Conservation (phyloP, 345 rosid genomes). For the Gossypium thurberi region DNA sequence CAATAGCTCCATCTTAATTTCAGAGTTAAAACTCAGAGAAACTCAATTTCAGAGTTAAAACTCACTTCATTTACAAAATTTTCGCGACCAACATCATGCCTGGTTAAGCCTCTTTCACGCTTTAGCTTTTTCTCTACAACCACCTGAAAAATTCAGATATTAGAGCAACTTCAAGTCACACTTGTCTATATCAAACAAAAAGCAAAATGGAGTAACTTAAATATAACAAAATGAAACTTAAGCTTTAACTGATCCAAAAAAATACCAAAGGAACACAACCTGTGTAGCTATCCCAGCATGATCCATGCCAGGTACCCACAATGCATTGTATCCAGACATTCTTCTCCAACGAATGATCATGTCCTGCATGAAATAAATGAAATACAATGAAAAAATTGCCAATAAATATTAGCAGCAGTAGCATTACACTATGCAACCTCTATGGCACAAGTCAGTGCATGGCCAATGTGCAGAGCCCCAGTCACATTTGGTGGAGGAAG, state of each 20-base stretch:
- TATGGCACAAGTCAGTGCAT: slow-evolving; percentile 83
- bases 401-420: background rate
- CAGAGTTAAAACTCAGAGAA: background rate
- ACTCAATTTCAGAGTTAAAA: background rate
- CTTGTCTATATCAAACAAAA: background rate
- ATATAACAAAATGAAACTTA: background rate
- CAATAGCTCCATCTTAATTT: background rate
- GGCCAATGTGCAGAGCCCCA: slow-evolving; percentile 93
- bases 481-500: slow-evolving; percentile 99
- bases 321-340: slow-evolving; percentile 90
- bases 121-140: slow-evolving; percentile 87
- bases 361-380: slow-evolving; percentile 45
- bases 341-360: slow-evolving; percentile 84
- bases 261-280: slow-evolving; percentile 30
- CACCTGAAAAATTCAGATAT: slow-evolving; percentile 32
- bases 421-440: slow-evolving; percentile 41
- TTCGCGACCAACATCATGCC: slow-evolving; percentile 95
- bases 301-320: slow-evolving; percentile 96
- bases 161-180: slow-evolving; percentile 7
- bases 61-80: slow-evolving; percentile 73
- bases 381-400: background rate
- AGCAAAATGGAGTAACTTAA: background rate
- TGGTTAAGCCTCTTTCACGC: slow-evolving; percentile 66
- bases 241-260: background rate
- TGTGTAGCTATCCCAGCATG: slow-evolving; percentile 99